Evolutionary conservation across 139 green algal genomes (phyloP), one percentile per base, ranked within the genome.

Genomic region (Ettlia oleoabundans): DNA sequence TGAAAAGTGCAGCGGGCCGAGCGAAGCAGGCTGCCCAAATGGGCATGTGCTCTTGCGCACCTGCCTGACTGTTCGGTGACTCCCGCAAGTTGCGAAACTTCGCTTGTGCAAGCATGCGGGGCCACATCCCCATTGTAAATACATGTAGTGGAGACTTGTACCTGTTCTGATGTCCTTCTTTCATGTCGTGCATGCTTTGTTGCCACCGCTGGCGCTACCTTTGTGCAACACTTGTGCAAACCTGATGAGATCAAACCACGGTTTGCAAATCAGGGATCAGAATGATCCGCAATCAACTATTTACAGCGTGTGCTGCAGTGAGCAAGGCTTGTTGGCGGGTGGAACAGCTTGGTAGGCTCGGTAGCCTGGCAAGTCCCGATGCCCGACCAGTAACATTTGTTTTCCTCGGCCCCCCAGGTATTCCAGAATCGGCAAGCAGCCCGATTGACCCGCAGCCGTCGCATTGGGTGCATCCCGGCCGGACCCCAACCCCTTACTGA

Each of bases 321-420:
- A 58, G 47, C 13, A 10, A 15, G 47, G 47, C 55, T 5, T n/a
- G 28, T 28, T 65, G 55, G 55, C 55, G 55, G 18, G 5, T 65
- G 15, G 55, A 65, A n/a, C 55, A 65, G 15, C 18, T 9, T 9
- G 18, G 30, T 5, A 22, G 55, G 18, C 55, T 65, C 18, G 15
- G 18, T 5, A 65, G 55, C 55, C 18, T 65, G 21, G 55, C 55
- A 65, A n/a, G 5, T 9, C 21, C 76, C 6, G 77, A 83, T 58
- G 24, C 4, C 35, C 40, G 55, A 26, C 67, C 81, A 42, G 24
- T 75, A 15, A 75, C 81, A 13, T 84, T 82, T 78, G 83, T 91
- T 4, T 88, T 91, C 53, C 72, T 91, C 22, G 87, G 87, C 15
- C 85, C 87, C 24, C 87, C 87, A 65, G 26, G 81, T 86, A 53